A percentile compares a stretch with the other conserved stretches of the same genome.
phyloP scores from a whole-genome alignment of 495 filamentous ascomycete species.

The Tuber umbilicatum region DNA sequence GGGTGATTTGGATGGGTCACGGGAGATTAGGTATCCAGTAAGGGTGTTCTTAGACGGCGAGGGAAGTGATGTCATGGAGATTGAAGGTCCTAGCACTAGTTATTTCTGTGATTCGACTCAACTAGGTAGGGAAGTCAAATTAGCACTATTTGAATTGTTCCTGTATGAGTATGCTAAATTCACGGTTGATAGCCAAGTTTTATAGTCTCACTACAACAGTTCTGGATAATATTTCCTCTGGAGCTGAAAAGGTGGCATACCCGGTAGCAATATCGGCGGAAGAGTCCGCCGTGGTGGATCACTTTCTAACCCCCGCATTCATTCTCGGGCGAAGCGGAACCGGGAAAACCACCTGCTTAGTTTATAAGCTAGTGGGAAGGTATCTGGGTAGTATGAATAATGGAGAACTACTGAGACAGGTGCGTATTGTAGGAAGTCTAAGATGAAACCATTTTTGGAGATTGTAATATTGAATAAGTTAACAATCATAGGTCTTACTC shows the following conservation, averaged over 20 bases:
- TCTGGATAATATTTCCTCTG: not conserved
- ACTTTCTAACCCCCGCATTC: conserved; percentile 43
- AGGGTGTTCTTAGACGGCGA: not conserved
- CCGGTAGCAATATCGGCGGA: conserved; percentile 46
- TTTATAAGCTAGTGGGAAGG: conserved; percentile 44
- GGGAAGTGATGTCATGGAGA: not conserved
- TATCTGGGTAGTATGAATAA: conserved; percentile 11
- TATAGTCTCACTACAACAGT: conserved; percentile 20
- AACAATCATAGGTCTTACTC: conserved; percentile 39
- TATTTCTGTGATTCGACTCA: conserved; percentile 8
- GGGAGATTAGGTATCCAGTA: not conserved
- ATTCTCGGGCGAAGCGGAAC: conserved; percentile 48
- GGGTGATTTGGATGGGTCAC: not conserved
- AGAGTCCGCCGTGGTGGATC: conserved; percentile 43
- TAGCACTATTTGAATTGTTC: conserved; percentile 41
- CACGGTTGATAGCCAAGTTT: conserved; percentile 12
- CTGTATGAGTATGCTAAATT: not conserved
- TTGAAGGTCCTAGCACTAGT: not conserved
- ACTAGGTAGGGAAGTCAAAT: conserved; percentile 9
- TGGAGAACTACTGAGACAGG: conserved; percentile 41
- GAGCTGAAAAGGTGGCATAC: conserved; percentile 33
- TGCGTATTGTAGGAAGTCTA: conserved; percentile 11
- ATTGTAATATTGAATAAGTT: not conserved
- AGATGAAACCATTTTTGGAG: not conserved
- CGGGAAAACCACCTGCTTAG: conserved; percentile 47